These are phyloP conservation scores for Jatropha multifida DNA, from an alignment of 441 rosid species.

Conservation along the genomic window DNA sequence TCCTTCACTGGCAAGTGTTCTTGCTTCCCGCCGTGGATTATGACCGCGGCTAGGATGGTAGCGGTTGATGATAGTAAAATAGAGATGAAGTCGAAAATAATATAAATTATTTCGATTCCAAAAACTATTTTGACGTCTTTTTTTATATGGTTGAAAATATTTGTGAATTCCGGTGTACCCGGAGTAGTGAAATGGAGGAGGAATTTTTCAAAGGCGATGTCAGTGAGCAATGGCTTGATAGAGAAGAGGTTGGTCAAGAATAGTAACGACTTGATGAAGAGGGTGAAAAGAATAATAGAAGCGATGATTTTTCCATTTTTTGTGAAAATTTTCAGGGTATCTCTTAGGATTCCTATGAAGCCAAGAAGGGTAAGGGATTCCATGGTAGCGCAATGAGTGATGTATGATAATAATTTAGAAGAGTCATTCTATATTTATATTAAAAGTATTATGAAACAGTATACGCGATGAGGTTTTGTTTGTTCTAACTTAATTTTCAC, in stretches of 20 bases:
- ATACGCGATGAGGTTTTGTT: too few relatives aligned
- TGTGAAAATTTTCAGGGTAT: conserved; percentile 35
- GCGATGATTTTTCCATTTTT: conserved; percentile 44
- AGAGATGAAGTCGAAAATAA: not conserved
- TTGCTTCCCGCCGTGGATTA: conserved; percentile 24
- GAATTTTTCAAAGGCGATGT: conserved; percentile 18
- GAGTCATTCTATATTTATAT: too few relatives aligned
- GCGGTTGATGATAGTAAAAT: conserved; percentile 24
- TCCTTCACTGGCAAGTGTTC: conserved; percentile 25
- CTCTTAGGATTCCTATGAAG: conserved; percentile 31
- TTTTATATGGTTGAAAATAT: conserved; percentile 19
- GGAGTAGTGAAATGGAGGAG: conserved; percentile 27
- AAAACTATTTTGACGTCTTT: conserved; percentile 23
- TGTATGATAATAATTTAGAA: too few relatives aligned
- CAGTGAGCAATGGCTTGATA: conserved; percentile 30
- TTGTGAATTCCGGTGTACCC: conserved; percentile 16
- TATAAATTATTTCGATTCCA: conserved; percentile 21
- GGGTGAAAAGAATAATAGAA: conserved; percentile 27
- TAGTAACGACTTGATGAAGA: conserved; percentile 25
- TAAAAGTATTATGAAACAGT: too few relatives aligned
- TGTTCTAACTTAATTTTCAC: too few relatives aligned
- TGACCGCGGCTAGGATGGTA: conserved; percentile 40
- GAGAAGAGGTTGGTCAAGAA: conserved; percentile 26
- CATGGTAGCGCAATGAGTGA: conserved; percentile 19
- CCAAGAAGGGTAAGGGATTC: conserved; percentile 13